These are phyloP conservation scores for Ustanciosporium gigantosporum DNA, from an alignment of 1,284 basidiomycete genomes.

Conservation along the genomic window DNA sequence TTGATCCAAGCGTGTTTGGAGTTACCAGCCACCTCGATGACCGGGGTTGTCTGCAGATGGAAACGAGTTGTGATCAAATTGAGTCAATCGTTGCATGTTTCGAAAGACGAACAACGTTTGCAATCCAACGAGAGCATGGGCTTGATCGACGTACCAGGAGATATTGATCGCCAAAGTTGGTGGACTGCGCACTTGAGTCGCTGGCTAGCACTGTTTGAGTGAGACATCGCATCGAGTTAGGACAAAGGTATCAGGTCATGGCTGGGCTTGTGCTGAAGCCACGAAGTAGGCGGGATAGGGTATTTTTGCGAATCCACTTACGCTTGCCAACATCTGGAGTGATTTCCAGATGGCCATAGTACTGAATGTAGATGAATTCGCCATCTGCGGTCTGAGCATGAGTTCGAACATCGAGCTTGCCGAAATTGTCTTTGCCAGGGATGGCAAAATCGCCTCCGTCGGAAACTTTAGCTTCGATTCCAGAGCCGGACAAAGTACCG, in stretches of 20 bases:
- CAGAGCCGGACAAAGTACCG: slow-evolving; percentile 15
- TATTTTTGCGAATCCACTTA: too few species aligned
- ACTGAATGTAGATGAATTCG: slow-evolving; percentile 30
- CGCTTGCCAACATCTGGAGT: slow-evolving; percentile 16
- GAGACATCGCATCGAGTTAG: neutral
- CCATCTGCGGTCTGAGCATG: slow-evolving; percentile 18
- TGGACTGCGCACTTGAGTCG: slow-evolving; percentile 12
- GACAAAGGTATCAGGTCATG: neutral
- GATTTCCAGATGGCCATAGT: slow-evolving; percentile 26
- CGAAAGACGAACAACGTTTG: too few species aligned
- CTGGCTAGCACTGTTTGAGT: slow-evolving; percentile 13
- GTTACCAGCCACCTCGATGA: slow-evolving; percentile 19
- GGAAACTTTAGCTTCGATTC: slow-evolving; percentile 19
- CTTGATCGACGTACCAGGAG: slow-evolving; percentile 30
- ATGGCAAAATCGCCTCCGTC: slow-evolving; percentile 32
- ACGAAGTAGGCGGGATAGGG: too few species aligned
- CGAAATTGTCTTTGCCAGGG: slow-evolving; percentile 23
- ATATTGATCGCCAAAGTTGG: slow-evolving; percentile 26
- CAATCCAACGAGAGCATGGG: too few species aligned
- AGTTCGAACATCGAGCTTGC: slow-evolving; percentile 30
- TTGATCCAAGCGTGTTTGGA: slow-evolving; percentile 37
- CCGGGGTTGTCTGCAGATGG: slow-evolving; percentile 11
- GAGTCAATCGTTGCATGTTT: neutral
- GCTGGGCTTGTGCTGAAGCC: slow-evolving; percentile 22
- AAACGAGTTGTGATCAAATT: neutral